Base-by-base conservation (phyloP, 2,329 filamentous ascomycete genomes). In the Pseudocercospora fijiensis region DNA sequence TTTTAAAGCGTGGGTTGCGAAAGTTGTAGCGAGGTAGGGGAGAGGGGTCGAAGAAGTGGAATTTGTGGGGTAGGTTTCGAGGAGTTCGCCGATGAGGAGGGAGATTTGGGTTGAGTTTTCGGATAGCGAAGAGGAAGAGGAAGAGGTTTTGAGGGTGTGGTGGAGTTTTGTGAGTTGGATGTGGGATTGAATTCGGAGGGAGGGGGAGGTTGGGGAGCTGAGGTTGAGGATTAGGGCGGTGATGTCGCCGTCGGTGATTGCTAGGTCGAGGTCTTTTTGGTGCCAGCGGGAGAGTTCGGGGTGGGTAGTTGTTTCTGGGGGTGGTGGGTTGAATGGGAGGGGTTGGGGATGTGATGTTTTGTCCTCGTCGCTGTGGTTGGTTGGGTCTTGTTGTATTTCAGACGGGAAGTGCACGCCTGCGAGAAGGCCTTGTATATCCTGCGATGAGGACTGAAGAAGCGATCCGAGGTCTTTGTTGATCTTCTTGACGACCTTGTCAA, bases 181-280 rank as follows among this genome's bases (percentile, higher is more conserved):
- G 18, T 90, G 80, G 4, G 92, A 90, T 78, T 97, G 92, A 65
- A 88, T 87, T 57, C 93, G 86, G 68, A 96, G 89, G 74, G 90
- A 89, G 37, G 82, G 80, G 71, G 95, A 87, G 53, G 87, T 79
- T n/a, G 45, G 20, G 0, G 92, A 96, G 60, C 86, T 89, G 10
- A 97, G 82, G 70, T 94, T 89, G 33, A 89, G 82, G 53, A 96
- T 82, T 28, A 98, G 79, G 2, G 86, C 84, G 13, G 84, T 82
- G 22, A 91, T 83, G 70, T 90, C 85, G 6, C 89, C 90, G 67
- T 95, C 90, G 70, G 95, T 91, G 8, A 96, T 81, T 0, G 92
- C 85, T 71, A 93, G 88, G 49, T 93, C 90, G 0, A 91, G 80
- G 30, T 91, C 88, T 73, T 96, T 94, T 66, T 86, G 84, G 47